Evolutionary conservation across 805 yeast genomes (phyloP).

Genomic region (Suhomyces prunicola): DNA sequence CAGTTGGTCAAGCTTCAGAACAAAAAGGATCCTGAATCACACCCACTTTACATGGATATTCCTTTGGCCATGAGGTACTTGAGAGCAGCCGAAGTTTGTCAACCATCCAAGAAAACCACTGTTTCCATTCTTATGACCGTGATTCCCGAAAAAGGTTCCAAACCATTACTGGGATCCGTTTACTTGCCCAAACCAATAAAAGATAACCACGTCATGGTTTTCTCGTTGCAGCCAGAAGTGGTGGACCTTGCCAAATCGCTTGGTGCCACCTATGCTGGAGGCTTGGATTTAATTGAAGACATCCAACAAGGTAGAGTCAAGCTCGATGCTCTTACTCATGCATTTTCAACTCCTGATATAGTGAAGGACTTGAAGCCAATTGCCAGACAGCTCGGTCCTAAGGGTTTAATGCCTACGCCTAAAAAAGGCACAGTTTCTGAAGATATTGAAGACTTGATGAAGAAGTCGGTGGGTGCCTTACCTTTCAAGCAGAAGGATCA

Average conservation of each 20-base stretch:
- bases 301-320: conserved; percentile 51
- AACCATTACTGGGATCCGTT: conserved; percentile 69
- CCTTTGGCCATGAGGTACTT: conserved; percentile 72
- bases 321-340: conserved; percentile 59
- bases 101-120: conserved; percentile 67
- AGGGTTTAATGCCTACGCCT: conserved; percentile 81
- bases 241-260: conserved; percentile 51
- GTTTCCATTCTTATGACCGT: conserved; percentile 58
- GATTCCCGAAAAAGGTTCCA: conserved; percentile 73
- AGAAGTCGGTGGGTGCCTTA: conserved; percentile 58
- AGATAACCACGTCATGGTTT: conserved; percentile 61
- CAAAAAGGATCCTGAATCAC: conserved; percentile 31
- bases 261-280: conserved; percentile 69
- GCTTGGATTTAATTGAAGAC: conserved; percentile 60
- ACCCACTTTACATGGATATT: conserved; percentile 69
- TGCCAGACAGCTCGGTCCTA: conserved; percentile 84
- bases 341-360: conserved; percentile 84
- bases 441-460: conserved; percentile 55
- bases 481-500: conserved; percentile 74
- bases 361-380: conserved; percentile 57
- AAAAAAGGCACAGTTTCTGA: conserved; percentile 83
- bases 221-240: conserved; percentile 56
- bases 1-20: conserved; percentile 22
- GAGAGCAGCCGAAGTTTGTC: conserved; percentile 90
- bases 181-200: conserved; percentile 71